Evolutionary conservation across 345 rosid genomes (phyloP).

Genomic region (Rhodamnia rubescens): DNA sequence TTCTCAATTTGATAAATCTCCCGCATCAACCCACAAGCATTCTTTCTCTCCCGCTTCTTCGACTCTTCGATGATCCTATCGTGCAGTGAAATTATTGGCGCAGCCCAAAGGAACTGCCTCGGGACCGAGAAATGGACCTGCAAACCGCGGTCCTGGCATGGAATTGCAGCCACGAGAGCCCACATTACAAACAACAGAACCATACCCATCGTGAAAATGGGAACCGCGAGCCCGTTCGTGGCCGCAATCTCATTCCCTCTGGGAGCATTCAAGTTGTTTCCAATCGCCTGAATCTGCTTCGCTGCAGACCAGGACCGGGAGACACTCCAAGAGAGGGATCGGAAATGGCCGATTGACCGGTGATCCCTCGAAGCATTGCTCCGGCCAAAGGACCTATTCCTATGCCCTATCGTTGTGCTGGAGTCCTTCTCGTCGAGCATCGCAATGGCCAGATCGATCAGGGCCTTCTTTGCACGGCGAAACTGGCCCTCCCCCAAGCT

Average conservation of each 20-base stretch:
- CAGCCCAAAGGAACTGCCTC: conserved; percentile 62
- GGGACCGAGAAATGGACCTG: conserved; percentile 75
- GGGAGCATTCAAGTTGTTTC: conserved; percentile 55
- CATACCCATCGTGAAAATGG: conserved; percentile 60
- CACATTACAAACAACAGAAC: conserved; percentile 85
- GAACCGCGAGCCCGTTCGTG: conserved; percentile 44
- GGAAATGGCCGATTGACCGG: conserved; percentile 41
- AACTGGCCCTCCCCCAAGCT: conserved; percentile 70
- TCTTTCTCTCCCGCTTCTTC: conserved; percentile 63
- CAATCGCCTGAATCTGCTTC: conserved; percentile 76
- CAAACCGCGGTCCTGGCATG: conserved; percentile 89
- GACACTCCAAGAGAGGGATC: conserved; percentile 95
- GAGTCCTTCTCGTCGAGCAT: conserved; percentile 90
- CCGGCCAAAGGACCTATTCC: conserved; percentile 87
- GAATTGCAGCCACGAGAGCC: conserved; percentile 91
- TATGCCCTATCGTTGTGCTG: conserved; percentile 25
- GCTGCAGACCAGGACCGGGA: conserved; percentile 97
- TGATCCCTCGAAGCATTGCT: conserved; percentile 25
- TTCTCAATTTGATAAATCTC: conserved; percentile 75
- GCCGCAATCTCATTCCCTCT: conserved; percentile 41
- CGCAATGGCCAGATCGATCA: conserved; percentile 64
- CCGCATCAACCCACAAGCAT: conserved; percentile 62
- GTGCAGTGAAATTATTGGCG: conserved; percentile 42
- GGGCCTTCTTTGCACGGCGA: conserved; percentile 81
- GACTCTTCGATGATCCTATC: conserved; percentile 78